phyloP scores from a whole-genome alignment of 441 rosid genomes.

The Lagerstroemia fauriei region DNA sequence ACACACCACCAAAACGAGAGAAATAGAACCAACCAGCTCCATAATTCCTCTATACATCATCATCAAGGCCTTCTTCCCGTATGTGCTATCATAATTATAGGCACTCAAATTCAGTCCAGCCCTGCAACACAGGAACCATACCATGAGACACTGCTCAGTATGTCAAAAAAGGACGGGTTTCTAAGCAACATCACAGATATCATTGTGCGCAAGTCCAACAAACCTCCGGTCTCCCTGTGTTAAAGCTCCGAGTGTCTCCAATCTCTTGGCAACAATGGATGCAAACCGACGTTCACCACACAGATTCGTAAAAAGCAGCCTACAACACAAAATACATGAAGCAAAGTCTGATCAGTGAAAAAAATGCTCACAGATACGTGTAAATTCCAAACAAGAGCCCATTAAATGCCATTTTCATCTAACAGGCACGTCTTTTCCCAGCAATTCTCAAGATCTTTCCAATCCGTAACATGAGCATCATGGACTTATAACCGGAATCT shows the following conservation, averaged over 20 bases:
- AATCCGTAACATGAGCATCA: not conserved
- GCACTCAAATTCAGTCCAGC: conserved; percentile 95
- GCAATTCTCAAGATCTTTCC: not conserved
- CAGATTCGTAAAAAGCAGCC: conserved; percentile 86
- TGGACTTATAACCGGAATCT: not conserved
- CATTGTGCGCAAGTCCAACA: conserved; percentile 28
- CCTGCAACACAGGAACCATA: conserved; percentile 53
- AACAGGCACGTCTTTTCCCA: not conserved
- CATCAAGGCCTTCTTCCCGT: conserved; percentile 87
- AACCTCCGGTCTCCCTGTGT: conserved; percentile 98
- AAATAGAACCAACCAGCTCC: conserved; percentile 63
- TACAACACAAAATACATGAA: conserved; percentile 32
- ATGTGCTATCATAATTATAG: conserved; percentile 90
- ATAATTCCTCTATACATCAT: conserved; percentile 95
- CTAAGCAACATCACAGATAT: not conserved
- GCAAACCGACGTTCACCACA: conserved; percentile 99
- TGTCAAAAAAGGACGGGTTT: not conserved
- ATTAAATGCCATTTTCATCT: not conserved
- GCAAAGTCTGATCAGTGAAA: conserved; percentile 7
- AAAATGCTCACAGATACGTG: not conserved
- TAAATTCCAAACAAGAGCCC: not conserved
- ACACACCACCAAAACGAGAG: not conserved
- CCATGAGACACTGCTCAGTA: conserved; percentile 27
- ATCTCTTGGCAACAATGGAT: conserved; percentile 95
- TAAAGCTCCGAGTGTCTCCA: conserved; percentile 94